Evolutionary conservation across 345 rosid genomes (phyloP).

Genomic region (Salix arbutifolia): DNA sequence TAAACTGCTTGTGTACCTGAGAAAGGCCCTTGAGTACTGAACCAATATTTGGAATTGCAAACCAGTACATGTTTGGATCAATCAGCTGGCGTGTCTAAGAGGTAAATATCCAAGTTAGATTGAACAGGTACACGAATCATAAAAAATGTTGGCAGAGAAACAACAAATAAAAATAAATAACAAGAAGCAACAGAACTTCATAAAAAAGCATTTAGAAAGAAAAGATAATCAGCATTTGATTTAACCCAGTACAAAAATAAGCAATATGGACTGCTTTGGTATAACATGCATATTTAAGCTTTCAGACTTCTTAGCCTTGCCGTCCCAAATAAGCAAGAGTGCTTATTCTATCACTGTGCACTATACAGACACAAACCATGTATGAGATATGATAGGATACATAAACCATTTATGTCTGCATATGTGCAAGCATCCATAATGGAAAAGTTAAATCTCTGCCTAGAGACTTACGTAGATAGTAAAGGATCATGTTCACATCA

Average conservation of each 20-base stretch:
- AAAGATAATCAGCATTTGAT: background rate
- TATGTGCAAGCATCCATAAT: no score
- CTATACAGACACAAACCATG: no score
- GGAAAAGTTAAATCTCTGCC: no score
- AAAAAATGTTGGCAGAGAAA: background rate
- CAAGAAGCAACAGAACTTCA: background rate
- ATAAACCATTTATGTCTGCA: no score
- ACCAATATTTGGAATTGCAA: constrained; percentile 83
- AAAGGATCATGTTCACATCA: no score
- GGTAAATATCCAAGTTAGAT: constrained; percentile 12
- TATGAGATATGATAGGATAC: no score
- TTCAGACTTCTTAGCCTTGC: background rate
- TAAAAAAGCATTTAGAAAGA: background rate
- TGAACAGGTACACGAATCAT: background rate
- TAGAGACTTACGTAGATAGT: no score
- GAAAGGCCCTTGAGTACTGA: constrained; percentile 73
- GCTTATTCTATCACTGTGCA: background rate
- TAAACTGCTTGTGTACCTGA: constrained; percentile 45
- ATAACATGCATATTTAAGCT: background rate
- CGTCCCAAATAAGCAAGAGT: background rate
- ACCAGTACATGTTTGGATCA: constrained; percentile 84
- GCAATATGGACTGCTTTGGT: background rate
- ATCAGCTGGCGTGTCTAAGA: constrained; percentile 74
- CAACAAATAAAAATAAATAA: background rate
- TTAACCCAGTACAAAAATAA: background rate